Conservation (phyloP, 2,329 filamentous ascomycete genomes). For the Aspergillus tanneri region DNA sequence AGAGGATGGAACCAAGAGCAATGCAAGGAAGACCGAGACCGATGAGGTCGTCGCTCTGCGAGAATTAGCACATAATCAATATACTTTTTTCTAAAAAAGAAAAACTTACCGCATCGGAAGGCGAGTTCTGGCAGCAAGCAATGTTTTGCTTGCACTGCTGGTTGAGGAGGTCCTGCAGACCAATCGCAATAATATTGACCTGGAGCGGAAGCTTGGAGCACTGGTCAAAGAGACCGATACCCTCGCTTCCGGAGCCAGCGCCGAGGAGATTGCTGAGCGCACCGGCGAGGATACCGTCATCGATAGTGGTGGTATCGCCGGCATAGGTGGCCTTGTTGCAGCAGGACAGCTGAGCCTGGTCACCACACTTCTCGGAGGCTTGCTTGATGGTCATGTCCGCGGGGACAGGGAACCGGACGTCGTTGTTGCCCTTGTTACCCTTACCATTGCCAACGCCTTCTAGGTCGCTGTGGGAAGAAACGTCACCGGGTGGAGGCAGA, state of each 20-base stretch:
- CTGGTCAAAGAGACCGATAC: conserved; percentile 42
- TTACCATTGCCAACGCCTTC: conserved; percentile 25
- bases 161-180: conserved; percentile 36
- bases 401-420: conserved; percentile 36
- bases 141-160: conserved; percentile 44
- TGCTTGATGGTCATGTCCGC: conserved; percentile 36
- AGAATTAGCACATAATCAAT: no score
- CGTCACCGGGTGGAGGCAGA: conserved; percentile 26
- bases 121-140: conserved; percentile 41
- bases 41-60: conserved; percentile 34
- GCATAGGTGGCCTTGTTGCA: conserved; percentile 41
- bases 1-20: conserved; percentile 40
- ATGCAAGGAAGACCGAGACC: conserved; percentile 40
- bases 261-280: conserved; percentile 37
- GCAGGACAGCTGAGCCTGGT: conserved; percentile 40
- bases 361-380: conserved; percentile 41
- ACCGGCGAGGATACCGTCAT: conserved; percentile 34
- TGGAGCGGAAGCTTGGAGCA: conserved; percentile 42
- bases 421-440: conserved; percentile 34
- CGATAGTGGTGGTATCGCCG: conserved; percentile 35
- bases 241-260: conserved; percentile 32
- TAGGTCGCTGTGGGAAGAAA: conserved; percentile 20
- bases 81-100: no score
- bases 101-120: conserved; percentile 30
- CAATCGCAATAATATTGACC: conserved; percentile 27